These are phyloP conservation scores for Naganishia cerealis DNA, from an alignment of 1,284 basidiomycete genomes.

Conservation along the genomic window DNA sequence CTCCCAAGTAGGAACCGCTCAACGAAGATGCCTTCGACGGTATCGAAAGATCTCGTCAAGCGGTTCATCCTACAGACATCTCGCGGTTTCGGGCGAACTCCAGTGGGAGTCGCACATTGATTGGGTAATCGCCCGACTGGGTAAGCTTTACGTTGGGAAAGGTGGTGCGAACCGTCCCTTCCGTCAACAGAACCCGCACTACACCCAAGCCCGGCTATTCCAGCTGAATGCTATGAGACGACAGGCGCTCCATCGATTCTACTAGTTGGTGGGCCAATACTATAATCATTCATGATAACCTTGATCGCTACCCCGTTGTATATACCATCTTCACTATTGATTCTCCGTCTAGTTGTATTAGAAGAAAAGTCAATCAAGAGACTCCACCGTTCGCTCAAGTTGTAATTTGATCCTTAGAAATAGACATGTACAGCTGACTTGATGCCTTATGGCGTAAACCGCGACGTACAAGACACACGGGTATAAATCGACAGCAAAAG, in stretches of 20 bases:
- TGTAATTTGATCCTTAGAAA: neutral
- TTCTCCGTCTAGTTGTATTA: slow-evolving; percentile 1
- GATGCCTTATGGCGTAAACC: neutral
- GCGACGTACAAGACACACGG: neutral
- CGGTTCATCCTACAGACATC: neutral
- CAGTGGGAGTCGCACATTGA: slow-evolving; percentile 3
- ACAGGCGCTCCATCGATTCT: neutral
- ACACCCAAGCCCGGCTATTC: neutral
- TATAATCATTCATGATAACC: neutral
- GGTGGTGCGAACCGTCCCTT: neutral
- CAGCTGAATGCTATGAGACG: no score
- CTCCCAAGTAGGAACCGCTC: neutral
- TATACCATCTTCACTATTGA: neutral
- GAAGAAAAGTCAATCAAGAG: neutral
- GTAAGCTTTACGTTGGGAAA: neutral
- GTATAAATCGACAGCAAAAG: neutral
- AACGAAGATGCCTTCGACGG: slow-evolving; percentile 5
- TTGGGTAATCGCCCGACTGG: neutral
- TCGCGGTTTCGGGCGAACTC: slow-evolving; percentile 11
- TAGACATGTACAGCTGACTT: neutral
- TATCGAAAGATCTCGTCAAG: neutral
- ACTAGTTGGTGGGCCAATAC: neutral
- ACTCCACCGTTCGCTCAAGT: neutral
- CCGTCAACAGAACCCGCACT: neutral
- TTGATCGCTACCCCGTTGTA: neutral